Base-by-base conservation (phyloP, 1,284 basidiomycete species). In the Lentinus polychrous region DNA sequence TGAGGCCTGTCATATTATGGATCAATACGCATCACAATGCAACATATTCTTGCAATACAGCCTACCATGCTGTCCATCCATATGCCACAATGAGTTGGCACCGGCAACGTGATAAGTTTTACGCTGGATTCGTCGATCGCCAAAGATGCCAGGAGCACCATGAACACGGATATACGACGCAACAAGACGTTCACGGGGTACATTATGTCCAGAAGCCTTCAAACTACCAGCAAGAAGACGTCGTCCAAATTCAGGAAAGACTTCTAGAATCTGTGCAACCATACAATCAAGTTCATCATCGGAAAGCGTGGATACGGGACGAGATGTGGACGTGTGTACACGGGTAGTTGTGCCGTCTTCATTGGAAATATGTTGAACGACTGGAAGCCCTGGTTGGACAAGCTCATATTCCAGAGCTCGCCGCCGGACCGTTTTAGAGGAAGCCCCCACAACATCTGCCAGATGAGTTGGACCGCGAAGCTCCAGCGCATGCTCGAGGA, bases 31-130 rank as follows among this genome's bases (percentile, higher is more conserved):
- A 15, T 15, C 7, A 12, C 33, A 37, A 7, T 37, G 14, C 4
- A 37, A 15, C 15, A 43, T 6, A 42, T 14, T 33, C 22, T 42
- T 17, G 4, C 35, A 39, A 27, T 14, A 27, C 8, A 31, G 48
- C 58, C 27, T 50, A 66, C 65, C 63, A 46, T 66, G 66, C 47
- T 68, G 62, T 1, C 65, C 65, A 51, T 67, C 63, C 24, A 61
- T 57, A 53, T 66, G 65, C 54, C 56, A 58, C 1, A 66, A 52
- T 2, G 63, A 56, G 32, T 58, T 58, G 10, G 63, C 53, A 2
- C 64, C 65, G 2, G 64, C 48, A 0, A 66, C 65, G 0, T 47
- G 11, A 46, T 66, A 66, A 8, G 15, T 44, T 2, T 43, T 27
- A 0, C 57, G 51, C 3, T 50, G 38, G 15, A 64, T 60, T 8